phyloP scores from a whole-genome alignment of 2,329 filamentous ascomycete genomes.

The Fusarium nisikadoi region DNA sequence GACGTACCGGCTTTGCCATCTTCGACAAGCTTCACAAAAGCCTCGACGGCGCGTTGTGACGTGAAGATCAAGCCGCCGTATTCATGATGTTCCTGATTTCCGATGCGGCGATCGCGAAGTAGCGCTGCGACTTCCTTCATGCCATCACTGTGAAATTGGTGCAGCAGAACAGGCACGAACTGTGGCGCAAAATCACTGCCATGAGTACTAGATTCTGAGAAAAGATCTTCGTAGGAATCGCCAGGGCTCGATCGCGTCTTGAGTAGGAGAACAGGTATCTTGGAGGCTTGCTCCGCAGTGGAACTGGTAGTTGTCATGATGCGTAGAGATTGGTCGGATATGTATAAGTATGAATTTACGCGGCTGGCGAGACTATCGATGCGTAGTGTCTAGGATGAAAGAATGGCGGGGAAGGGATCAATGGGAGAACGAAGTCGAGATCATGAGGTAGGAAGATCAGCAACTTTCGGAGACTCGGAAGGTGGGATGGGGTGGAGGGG shows the following conservation, averaged over 20 bases:
- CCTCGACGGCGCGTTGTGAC: constrained; percentile 84
- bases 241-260: constrained; percentile 79
- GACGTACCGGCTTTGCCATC: constrained; percentile 56
- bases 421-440: constrained; percentile 16
- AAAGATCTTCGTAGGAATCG: constrained; percentile 78
- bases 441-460: constrained; percentile 33
- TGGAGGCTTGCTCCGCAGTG: constrained; percentile 23
- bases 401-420: neutral
- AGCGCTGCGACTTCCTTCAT: constrained; percentile 63
- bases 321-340: neutral
- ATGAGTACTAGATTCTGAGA: constrained; percentile 55
- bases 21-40: constrained; percentile 72
- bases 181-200: constrained; percentile 66
- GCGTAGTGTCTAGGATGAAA: neutral
- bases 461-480: constrained; percentile 31
- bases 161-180: constrained; percentile 82
- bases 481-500: constrained; percentile 23
- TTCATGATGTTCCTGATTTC: constrained; percentile 46
- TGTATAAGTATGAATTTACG: neutral
- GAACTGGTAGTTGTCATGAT: constrained; percentile 23
- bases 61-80: constrained; percentile 88
- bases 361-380: neutral
- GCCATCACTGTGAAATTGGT: constrained; percentile 71
- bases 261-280: constrained; percentile 71
- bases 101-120: constrained; percentile 58